phyloP scores from a whole-genome alignment of 352 stramenopile genomes.

The Globisporangium nagaii region DNA sequence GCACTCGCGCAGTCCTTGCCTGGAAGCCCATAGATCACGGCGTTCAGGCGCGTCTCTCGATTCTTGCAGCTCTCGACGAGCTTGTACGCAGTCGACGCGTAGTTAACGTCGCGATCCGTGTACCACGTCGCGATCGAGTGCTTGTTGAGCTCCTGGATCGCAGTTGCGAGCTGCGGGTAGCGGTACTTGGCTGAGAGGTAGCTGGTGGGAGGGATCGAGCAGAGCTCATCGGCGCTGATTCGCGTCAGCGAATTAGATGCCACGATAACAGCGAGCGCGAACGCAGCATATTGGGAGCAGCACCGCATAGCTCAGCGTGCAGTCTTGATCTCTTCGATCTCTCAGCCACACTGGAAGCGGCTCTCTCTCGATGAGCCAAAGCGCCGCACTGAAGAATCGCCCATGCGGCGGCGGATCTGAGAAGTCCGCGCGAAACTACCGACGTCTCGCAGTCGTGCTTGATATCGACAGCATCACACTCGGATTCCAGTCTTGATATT shows the following conservation, averaged over 20 bases:
- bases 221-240: background rate
- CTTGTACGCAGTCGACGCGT: background rate
- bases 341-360: too few species aligned
- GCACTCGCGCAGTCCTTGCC: slow-evolving; percentile 72
- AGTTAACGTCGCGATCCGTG: background rate
- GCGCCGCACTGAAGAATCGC: too few species aligned
- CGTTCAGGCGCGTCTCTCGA: slow-evolving; percentile 24
- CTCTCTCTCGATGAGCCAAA: too few species aligned
- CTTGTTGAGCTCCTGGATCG: background rate
- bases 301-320: too few species aligned
- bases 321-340: background rate
- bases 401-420: too few species aligned
- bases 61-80: background rate
- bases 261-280: background rate
- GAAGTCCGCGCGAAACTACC: too few species aligned
- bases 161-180: background rate
- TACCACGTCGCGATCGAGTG: background rate
- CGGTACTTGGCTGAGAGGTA: background rate
- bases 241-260: background rate
- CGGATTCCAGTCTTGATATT: too few species aligned
- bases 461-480: too few species aligned
- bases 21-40: slow-evolving; percentile 62
- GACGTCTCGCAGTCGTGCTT: too few species aligned
- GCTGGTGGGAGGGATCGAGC: background rate
- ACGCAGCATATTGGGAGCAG: too few species aligned